These are phyloP conservation scores for Thielaviopsis populi DNA, from an alignment of 2,329 filamentous ascomycete genomes.

Conservation along the genomic window DNA sequence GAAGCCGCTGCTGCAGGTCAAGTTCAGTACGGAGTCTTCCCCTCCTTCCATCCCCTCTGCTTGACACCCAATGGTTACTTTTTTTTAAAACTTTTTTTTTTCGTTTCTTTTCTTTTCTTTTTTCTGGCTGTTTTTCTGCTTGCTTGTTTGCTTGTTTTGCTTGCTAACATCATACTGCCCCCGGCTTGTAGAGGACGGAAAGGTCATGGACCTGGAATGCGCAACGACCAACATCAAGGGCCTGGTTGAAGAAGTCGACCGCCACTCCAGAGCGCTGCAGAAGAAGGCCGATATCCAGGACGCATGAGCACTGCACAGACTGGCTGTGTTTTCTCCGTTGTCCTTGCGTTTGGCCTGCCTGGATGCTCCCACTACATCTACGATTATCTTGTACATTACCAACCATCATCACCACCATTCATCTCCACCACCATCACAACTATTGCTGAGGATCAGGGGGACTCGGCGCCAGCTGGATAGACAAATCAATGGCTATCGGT, in stretches of 20 bases:
- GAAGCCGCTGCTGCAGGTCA: constrained; percentile 55
- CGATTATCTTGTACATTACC: constrained; percentile 8
- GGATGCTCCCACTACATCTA: background rate
- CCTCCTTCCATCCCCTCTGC: constrained; percentile 4
- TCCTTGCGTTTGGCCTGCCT: no score
- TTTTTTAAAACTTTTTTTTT: no score
- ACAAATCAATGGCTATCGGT: background rate
- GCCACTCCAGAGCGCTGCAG: constrained; percentile 69
- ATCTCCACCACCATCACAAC: background rate
- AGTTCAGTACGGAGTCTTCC: constrained; percentile 55
- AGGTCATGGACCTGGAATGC: constrained; percentile 70
- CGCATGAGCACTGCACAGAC: constrained; percentile 17
- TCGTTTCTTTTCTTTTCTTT: no score
- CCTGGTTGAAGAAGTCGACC: constrained; percentile 74
- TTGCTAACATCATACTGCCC: background rate
- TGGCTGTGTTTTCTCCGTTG: no score
- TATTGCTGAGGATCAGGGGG: background rate
- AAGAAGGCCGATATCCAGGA: constrained; percentile 66
- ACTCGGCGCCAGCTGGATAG: background rate
- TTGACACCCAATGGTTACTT: no score
- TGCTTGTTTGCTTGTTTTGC: background rate
- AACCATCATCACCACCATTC: background rate
- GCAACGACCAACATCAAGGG: constrained; percentile 72
- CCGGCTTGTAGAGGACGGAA: constrained; percentile 63
- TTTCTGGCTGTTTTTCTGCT: no score